These are phyloP conservation scores for Leishmania gerbilli DNA, from an alignment of 208 protist species.

Conservation along the genomic window DNA sequence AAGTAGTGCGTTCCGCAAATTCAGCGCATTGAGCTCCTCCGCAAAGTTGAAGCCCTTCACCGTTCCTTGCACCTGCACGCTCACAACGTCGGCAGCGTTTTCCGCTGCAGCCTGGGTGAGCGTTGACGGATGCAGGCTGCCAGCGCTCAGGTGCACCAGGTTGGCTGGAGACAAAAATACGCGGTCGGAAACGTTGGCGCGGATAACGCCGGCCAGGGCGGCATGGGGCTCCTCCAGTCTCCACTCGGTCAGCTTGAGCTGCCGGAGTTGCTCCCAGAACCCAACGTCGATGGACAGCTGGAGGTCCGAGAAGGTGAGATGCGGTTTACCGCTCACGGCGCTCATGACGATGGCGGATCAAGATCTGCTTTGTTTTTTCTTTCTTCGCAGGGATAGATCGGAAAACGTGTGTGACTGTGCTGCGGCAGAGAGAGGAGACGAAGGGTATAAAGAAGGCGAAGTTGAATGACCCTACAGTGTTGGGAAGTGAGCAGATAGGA, in stretches of 20 bases:
- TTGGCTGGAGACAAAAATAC: constrained; percentile 30
- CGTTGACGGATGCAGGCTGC: constrained; percentile 24
- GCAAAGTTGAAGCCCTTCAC: constrained; percentile 35
- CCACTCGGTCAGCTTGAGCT: constrained; percentile 60
- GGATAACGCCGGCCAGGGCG: constrained; percentile 31
- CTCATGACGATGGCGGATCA: background rate
- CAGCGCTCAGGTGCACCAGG: constrained; percentile 36
- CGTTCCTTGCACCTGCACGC: constrained; percentile 22
- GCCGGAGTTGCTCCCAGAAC: constrained; percentile 66
- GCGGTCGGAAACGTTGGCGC: constrained; percentile 27
- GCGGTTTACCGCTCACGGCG: background rate
- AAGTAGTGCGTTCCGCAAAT: constrained; percentile 22
- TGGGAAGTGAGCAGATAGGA: background rate
- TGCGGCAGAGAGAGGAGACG: background rate
- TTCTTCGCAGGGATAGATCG: background rate
- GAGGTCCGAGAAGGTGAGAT: constrained; percentile 35
- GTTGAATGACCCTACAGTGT: background rate
- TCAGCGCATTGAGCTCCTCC: constrained; percentile 19
- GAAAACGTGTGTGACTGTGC: background rate
- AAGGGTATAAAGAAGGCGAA: background rate
- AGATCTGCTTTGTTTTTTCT: background rate
- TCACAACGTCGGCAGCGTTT: constrained; percentile 17
- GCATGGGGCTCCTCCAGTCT: constrained; percentile 49
- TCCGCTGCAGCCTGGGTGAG: background rate
- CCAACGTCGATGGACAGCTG: constrained; percentile 56